Percentiles rank a stretch among this genome's conserved stretches.
phyloP scores from a whole-genome alignment of 2,329 filamentous ascomycete genomes.

The Phaeomoniella chlamydospora region DNA sequence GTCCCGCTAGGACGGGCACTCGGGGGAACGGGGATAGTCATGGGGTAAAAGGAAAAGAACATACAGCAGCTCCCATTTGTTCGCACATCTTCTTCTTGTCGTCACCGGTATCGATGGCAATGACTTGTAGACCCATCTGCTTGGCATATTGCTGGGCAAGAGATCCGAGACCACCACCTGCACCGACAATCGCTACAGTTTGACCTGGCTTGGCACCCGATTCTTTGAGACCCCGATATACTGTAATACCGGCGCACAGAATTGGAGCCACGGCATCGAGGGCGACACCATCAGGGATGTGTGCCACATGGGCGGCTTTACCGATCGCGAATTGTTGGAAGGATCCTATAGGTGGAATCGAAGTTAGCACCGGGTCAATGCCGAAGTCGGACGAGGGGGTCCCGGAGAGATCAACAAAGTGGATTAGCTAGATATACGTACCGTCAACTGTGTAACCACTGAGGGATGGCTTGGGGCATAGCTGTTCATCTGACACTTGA shows the following conservation, averaged over 20 bases:
- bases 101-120: conserved; percentile 71
- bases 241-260: conserved; percentile 73
- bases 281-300: conserved; percentile 61
- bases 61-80: conserved; percentile 49
- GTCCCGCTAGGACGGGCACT: too few species aligned
- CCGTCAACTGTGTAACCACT: conserved; percentile 91
- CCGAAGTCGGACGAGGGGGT: too few species aligned
- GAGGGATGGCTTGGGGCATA: conserved; percentile 60
- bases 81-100: conserved; percentile 60
- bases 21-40: too few species aligned
- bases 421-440: conserved; percentile 14
- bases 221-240: conserved; percentile 86
- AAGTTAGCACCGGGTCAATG: too few species aligned
- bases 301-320: conserved; percentile 72
- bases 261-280: conserved; percentile 69
- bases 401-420: too few species aligned
- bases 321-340: conserved; percentile 90
- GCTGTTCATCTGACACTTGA: conserved; percentile 63
- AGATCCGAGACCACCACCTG: conserved; percentile 67
- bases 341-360: conserved; percentile 14
- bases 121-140: conserved; percentile 70
- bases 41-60: conserved; percentile 4
- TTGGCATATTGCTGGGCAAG: conserved; percentile 77
- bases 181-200: conserved; percentile 71
- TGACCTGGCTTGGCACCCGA: conserved; percentile 61